Conservation (phyloP, 805 yeast genomes). For the Lipomyces starkeyi region DNA sequence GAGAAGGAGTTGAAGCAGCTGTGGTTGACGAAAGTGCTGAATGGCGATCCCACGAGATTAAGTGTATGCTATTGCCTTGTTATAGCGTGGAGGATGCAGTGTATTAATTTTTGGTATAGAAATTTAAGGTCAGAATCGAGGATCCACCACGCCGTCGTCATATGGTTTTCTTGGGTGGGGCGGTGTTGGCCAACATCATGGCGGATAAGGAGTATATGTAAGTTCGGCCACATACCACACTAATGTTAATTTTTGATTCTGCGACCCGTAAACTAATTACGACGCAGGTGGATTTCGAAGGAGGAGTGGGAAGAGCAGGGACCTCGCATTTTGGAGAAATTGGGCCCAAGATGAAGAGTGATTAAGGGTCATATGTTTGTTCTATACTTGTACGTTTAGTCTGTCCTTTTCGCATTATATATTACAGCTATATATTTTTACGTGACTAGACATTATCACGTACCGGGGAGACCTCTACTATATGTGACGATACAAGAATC, state of each 20-base stretch:
- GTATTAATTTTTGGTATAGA: conserved; percentile 50
- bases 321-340: conserved; percentile 77
- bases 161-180: conserved; percentile 99
- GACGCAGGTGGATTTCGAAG: conserved; percentile 75
- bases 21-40: conserved; percentile 88
- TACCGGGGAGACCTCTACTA: not conserved
- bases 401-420: not conserved
- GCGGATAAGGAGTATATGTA: conserved; percentile 95
- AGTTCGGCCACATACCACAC: not conserved
- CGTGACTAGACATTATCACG: not conserved
- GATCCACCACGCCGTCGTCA: conserved; percentile 99
- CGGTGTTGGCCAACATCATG: conserved; percentile 96
- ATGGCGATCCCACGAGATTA: conserved; percentile 84
- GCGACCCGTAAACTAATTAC: not conserved
- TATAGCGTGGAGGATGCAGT: not conserved
- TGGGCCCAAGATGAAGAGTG: conserved; percentile 77
- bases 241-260: not conserved
- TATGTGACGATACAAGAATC: not conserved
- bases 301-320: conserved; percentile 99
- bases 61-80: conserved; percentile 21
- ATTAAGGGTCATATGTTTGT: not conserved
- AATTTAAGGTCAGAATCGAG: conserved; percentile 94
- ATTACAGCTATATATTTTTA: not conserved
- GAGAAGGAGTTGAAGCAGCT: conserved; percentile 96
- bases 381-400: not conserved